A percentile compares a stretch with the other conserved stretches of the same genome.
phyloP scores from a whole-genome alignment of 2,329 filamentous ascomycete genomes.

The Microdochium paspali region DNA sequence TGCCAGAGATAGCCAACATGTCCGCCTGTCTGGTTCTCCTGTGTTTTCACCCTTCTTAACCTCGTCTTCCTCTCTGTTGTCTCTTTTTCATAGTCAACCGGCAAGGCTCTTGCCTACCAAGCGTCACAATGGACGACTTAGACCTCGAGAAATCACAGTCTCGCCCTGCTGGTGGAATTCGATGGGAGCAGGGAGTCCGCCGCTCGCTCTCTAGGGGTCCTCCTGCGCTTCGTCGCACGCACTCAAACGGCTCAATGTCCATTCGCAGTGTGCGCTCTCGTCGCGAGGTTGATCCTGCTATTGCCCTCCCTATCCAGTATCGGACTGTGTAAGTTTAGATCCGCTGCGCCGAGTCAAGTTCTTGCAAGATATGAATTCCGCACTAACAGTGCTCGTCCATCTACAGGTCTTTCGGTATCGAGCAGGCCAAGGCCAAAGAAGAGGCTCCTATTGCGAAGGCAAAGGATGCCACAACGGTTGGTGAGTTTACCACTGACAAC shows the following conservation, averaged over 20 bases:
- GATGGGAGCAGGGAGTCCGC: slow-evolving; percentile 27
- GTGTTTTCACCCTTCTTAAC: background rate
- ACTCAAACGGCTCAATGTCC: slow-evolving; percentile 28
- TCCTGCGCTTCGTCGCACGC: slow-evolving; percentile 9
- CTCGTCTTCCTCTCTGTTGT: background rate
- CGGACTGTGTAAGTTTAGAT: slow-evolving; percentile 36
- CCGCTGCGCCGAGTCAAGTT: background rate
- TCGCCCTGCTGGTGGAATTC: slow-evolving; percentile 12
- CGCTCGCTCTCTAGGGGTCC: slow-evolving; percentile 10
- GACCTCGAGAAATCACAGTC: background rate
- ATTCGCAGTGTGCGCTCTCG: slow-evolving; percentile 28
- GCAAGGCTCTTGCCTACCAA: background rate
- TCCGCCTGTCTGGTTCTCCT: too few relatives aligned
- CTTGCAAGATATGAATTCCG: background rate
- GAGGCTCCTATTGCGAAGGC: slow-evolving; percentile 26
- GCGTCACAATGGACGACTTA: background rate
- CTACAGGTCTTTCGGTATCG: slow-evolving; percentile 42
- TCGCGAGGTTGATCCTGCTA: slow-evolving; percentile 28
- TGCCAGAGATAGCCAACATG: background rate
- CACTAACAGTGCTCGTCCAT: background rate
- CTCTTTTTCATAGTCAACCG: background rate
- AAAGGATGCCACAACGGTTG: slow-evolving; percentile 28
- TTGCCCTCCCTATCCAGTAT: slow-evolving; percentile 42
- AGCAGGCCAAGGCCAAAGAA: slow-evolving; percentile 39
- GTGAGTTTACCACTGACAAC: slow-evolving; percentile 13